Percentiles rank a stretch among this genome's conserved stretches.
Evolutionary conservation across 2,329 filamentous ascomycete genomes (phyloP).

Genomic region (Fusarium hainanense): DNA sequence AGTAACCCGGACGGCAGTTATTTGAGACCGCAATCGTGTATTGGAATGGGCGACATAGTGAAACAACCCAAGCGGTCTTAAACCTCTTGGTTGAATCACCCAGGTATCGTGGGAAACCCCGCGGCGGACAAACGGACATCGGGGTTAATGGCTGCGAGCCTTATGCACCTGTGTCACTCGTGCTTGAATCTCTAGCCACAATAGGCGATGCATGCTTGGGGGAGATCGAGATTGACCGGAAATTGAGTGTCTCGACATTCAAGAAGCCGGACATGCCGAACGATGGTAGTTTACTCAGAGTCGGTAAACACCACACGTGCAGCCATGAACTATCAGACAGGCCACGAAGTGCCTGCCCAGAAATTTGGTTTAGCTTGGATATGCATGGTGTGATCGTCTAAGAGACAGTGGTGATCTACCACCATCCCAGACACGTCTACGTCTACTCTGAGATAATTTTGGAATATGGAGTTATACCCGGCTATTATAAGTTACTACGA

Average conservation of each 20-base stretch:
- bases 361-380: conserved; percentile 14
- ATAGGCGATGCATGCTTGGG: conserved; percentile 7
- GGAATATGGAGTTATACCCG: conserved; percentile 21
- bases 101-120: background rate
- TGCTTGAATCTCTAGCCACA: conserved; percentile 24
- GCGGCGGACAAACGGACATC: conserved; percentile 3
- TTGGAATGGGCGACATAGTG: conserved; percentile 19
- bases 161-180: conserved; percentile 26
- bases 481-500: conserved; percentile 21
- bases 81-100: background rate
- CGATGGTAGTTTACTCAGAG: conserved; percentile 7
- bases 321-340: conserved; percentile 19
- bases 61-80: conserved; percentile 9
- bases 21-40: conserved; percentile 1
- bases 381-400: conserved; percentile 23
- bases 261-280: conserved; percentile 23
- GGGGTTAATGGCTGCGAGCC: background rate
- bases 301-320: conserved; percentile 27
- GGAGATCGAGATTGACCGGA: conserved; percentile 32
- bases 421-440: conserved; percentile 2
- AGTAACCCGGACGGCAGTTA: conserved; percentile 13
- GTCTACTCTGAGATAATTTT: conserved; percentile 3
- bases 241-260: background rate
- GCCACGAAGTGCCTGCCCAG: conserved; percentile 14
- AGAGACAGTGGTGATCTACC: conserved; percentile 13